phyloP scores from a whole-genome alignment of 176 grass and related monocot genomes.

The Thinopyrum elongatum region DNA sequence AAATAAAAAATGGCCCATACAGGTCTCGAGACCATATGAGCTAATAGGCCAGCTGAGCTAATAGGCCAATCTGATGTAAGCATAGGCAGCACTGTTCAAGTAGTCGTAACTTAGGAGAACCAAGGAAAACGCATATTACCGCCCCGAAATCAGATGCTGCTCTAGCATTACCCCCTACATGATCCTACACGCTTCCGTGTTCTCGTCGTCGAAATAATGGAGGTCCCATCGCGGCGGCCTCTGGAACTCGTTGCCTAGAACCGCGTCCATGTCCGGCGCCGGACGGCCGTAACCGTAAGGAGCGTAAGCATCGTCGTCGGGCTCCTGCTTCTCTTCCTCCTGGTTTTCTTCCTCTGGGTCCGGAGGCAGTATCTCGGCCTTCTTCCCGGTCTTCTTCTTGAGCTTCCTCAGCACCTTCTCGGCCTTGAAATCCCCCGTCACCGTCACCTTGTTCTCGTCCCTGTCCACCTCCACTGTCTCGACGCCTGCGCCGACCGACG shows the following conservation, averaged over 20 bases:
- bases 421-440: constrained; percentile 37
- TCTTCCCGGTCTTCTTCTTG: constrained; percentile 46
- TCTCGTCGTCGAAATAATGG: constrained; percentile 41
- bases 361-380: not conserved
- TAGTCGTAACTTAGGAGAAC: not conserved
- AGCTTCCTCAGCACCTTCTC: constrained; percentile 36
- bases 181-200: constrained; percentile 26
- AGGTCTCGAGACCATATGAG: constrained; percentile 95
- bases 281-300: not conserved
- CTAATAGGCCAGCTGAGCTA: constrained; percentile 91
- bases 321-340: constrained; percentile 5
- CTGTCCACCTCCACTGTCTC: constrained; percentile 45
- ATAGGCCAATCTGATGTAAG: not conserved
- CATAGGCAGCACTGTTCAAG: accelerated
- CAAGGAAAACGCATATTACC: not conserved
- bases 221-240: not conserved
- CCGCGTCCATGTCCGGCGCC: constrained; percentile 7
- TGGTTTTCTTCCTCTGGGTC: constrained; percentile 16
- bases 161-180: constrained; percentile 10
- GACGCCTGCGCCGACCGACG: constrained; percentile 13
- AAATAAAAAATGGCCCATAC: constrained; percentile 60
- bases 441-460: constrained; percentile 40
- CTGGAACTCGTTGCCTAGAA: constrained; percentile 6
- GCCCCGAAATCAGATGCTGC: not conserved
- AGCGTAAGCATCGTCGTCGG: not conserved